phyloP scores from a whole-genome alignment of 2,329 filamentous ascomycete species.

The Dactylellina sp. region DNA sequence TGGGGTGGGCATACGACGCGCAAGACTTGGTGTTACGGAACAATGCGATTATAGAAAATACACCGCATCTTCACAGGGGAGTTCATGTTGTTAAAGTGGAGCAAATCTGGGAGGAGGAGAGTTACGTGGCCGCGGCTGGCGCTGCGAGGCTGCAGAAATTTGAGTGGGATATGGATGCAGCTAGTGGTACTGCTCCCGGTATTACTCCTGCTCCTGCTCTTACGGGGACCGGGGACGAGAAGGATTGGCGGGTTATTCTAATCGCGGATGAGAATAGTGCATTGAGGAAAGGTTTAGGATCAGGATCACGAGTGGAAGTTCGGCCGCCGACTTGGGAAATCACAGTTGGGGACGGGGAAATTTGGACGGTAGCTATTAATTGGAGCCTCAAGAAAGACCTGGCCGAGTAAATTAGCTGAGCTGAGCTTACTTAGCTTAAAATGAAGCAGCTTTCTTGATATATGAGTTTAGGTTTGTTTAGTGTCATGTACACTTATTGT shows the following conservation, averaged over 20 bases:
- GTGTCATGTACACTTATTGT: too few species aligned
- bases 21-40: slow-evolving; percentile 47
- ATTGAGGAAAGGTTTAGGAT: slow-evolving; percentile 31
- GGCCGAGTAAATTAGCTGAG: slow-evolving; percentile 14
- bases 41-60: slow-evolving; percentile 47
- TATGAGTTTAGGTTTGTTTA: too few species aligned
- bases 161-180: slow-evolving; percentile 10
- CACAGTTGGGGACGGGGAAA: slow-evolving; percentile 2
- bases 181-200: too few species aligned
- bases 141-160: slow-evolving; percentile 9
- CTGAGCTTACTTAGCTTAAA: too few species aligned
- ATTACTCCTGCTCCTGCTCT: neutral
- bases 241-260: slow-evolving; percentile 38
- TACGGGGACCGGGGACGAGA: slow-evolving; percentile 1
- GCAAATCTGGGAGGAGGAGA: slow-evolving; percentile 42
- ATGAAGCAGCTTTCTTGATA: too few species aligned
- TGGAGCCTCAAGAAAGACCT: slow-evolving; percentile 31
- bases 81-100: slow-evolving; percentile 10
- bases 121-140: slow-evolving; percentile 50
- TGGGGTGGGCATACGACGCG: slow-evolving; percentile 55
- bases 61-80: slow-evolving; percentile 18
- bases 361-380: slow-evolving; percentile 48
- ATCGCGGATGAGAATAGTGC: slow-evolving; percentile 51
- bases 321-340: slow-evolving; percentile 51
- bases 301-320: slow-evolving; percentile 44